Conservation (phyloP, 208 protist species). For the Novymonas esmeraldas region DNA sequence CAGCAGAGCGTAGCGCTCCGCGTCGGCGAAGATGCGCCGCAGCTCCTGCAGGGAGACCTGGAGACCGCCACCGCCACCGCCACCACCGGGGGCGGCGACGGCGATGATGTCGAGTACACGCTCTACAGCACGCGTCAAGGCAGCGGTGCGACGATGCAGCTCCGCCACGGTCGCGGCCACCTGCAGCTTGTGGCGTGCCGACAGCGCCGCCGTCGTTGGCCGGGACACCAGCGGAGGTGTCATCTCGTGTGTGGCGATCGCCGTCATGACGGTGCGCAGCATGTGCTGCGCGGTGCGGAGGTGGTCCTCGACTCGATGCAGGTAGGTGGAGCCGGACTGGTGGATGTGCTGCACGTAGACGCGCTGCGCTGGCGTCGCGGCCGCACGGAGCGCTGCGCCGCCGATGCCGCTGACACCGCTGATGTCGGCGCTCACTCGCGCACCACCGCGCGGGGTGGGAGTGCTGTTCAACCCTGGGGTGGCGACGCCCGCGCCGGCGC, state of each 20-base stretch:
- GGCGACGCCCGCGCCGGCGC: background rate
- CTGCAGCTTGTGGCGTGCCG: conserved; percentile 35
- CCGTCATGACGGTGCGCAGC: conserved; percentile 35
- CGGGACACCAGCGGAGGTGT: background rate
- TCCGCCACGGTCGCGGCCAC: conserved; percentile 45
- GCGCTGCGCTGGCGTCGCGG: conserved; percentile 20
- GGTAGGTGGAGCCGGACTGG: conserved; percentile 43
- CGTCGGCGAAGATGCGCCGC: conserved; percentile 44
- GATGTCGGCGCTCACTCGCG: background rate
- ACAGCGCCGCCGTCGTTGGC: conserved; percentile 17
- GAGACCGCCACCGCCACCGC: conserved; percentile 14
- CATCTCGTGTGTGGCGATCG: conserved; percentile 26
- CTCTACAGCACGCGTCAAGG: conserved; percentile 39
- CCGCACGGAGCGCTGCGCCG: conserved; percentile 2
- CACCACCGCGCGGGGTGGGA: conserved; percentile 6
- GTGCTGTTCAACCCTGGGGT: conserved; percentile 30
- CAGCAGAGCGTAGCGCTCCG: conserved; percentile 47
- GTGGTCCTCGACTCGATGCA: conserved; percentile 54
- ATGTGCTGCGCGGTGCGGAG: conserved; percentile 39
- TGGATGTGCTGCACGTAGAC: conserved; percentile 40
- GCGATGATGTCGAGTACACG: conserved; percentile 38
- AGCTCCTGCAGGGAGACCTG: conserved; percentile 46
- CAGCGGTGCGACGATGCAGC: conserved; percentile 57
- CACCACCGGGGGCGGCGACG: conserved; percentile 17
- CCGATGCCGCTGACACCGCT: background rate